phyloP scores from a whole-genome alignment of 2,329 filamentous ascomycete genomes.

The Paracamarosporium sp. region DNA sequence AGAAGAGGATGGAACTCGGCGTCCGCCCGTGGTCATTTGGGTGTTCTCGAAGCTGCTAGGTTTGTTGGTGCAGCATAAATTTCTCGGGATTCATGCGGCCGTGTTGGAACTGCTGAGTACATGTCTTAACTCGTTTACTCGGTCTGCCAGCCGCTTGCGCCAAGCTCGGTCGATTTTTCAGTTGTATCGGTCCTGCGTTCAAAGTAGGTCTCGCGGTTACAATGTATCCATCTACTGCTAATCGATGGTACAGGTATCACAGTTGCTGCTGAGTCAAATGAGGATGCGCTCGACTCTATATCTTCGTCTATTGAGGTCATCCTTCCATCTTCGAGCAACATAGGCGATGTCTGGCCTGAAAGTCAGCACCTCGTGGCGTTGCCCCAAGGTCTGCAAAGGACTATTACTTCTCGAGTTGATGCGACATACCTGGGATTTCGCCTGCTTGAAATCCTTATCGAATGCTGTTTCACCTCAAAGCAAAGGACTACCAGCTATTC shows the following conservation, averaged over 20 bases:
- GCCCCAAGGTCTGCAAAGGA: constrained; percentile 48
- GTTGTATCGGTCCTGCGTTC: constrained; percentile 50
- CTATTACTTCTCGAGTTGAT: constrained; percentile 27
- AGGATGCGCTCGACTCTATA: constrained; percentile 19
- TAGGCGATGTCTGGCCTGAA: constrained; percentile 46
- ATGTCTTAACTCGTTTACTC: constrained; percentile 44
- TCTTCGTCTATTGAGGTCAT: constrained; percentile 30
- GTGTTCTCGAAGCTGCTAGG: constrained; percentile 61
- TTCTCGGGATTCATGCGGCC: constrained; percentile 49
- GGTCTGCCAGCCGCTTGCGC: constrained; percentile 44
- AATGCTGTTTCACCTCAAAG: neutral
- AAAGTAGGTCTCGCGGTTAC: constrained; percentile 41
- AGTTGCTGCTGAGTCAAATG: constrained; percentile 46
- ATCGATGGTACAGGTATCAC: constrained; percentile 52
- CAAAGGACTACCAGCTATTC: constrained; percentile 1
- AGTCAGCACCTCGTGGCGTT: constrained; percentile 50
- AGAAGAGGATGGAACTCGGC: constrained; percentile 35
- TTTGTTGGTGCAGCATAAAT: constrained; percentile 52
- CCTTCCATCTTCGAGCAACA: constrained; percentile 49
- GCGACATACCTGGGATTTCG: constrained; percentile 36
- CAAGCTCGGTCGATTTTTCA: constrained; percentile 40
- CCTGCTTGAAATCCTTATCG: constrained; percentile 28
- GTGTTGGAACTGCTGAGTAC: constrained; percentile 43
- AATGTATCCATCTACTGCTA: neutral
- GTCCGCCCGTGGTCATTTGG: constrained; percentile 60